phyloP scores from a whole-genome alignment of 1,139 yeast species.

The Sugiyamaella japonica region DNA sequence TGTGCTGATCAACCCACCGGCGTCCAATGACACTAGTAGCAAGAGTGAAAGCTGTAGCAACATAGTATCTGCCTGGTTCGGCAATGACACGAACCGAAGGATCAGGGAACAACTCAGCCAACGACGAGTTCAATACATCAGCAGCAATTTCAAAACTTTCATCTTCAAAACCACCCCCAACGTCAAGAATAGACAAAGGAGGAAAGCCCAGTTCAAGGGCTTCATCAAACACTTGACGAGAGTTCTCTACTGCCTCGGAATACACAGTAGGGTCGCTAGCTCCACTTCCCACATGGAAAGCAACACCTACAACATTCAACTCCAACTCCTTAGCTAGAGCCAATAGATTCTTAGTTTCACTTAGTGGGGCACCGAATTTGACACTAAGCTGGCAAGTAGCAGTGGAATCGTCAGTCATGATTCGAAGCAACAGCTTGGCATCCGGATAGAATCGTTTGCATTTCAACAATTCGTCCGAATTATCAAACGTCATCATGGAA shows the following conservation, averaged over 20 bases:
- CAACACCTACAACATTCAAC: conserved; percentile 75
- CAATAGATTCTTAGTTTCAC: conserved; percentile 56
- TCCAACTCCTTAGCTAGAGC: conserved; percentile 61
- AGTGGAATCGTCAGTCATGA: conserved; percentile 85
- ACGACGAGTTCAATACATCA: conserved; percentile 53
- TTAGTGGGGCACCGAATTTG: conserved; percentile 81
- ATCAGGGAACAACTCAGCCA: conserved; percentile 53
- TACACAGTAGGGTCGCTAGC: conserved; percentile 74
- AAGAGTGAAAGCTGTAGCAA: conserved; percentile 80
- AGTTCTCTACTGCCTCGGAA: conserved; percentile 69
- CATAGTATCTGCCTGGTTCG: conserved; percentile 93
- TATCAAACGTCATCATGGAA: conserved; percentile 83
- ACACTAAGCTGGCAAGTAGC: conserved; percentile 87
- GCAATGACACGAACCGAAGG: conserved; percentile 65
- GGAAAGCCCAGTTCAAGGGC: conserved; percentile 51
- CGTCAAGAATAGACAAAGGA: conserved; percentile 61
- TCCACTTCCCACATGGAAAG: conserved; percentile 96
- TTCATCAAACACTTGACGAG: conserved; percentile 66
- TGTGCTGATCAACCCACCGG: conserved; percentile 46
- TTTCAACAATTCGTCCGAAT: conserved; percentile 79
- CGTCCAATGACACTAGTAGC: conserved; percentile 85
- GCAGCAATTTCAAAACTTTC: conserved; percentile 67
- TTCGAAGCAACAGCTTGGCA: conserved; percentile 71
- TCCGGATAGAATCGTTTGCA: conserved; percentile 65
- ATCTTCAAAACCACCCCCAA: conserved; percentile 91